phyloP scores from a whole-genome alignment of 192 early-diverging fungal genomes.

The Coemansia sp. region DNA sequence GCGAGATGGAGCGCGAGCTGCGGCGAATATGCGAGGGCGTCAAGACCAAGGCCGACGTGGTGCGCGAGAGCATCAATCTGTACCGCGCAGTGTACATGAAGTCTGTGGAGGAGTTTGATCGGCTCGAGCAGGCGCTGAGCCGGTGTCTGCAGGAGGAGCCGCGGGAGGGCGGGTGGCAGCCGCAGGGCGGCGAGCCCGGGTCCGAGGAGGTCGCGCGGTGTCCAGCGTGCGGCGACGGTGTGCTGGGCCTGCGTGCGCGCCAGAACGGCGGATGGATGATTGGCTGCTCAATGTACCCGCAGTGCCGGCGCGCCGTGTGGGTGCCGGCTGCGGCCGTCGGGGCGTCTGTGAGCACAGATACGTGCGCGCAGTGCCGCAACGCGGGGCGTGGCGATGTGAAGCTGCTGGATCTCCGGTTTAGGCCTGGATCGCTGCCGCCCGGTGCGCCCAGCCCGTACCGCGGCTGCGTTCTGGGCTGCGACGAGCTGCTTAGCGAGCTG shows the following conservation, averaged over 20 bases:
- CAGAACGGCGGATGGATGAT: constrained; percentile 27
- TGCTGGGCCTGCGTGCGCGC: constrained; percentile 5
- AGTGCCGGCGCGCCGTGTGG: constrained; percentile 47
- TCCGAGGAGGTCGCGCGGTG: constrained; percentile 30
- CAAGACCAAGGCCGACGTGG: constrained; percentile 64
- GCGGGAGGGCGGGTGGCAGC: constrained; percentile 9
- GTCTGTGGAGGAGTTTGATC: constrained; percentile 48
- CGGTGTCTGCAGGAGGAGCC: constrained; percentile 32
- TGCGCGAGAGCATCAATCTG: constrained; percentile 62
- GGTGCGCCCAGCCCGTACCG: constrained; percentile 17
- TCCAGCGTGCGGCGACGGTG: constrained; percentile 12
- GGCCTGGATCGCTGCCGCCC: constrained; percentile 33
- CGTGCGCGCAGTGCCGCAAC: constrained; percentile 25
- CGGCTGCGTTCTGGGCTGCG: constrained; percentile 43
- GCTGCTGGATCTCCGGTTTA: constrained; percentile 34
- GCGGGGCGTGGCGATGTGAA: constrained; percentile 11
- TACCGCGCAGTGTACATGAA: constrained; percentile 72
- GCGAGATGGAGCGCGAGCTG: constrained; percentile 81
- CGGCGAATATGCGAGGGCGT: constrained; percentile 68
- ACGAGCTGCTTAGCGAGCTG: constrained; percentile 47
- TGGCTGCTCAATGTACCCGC: constrained; percentile 52
- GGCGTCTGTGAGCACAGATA: constrained; percentile 9
- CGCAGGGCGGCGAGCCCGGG: not conserved
- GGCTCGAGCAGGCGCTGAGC: constrained; percentile 50
- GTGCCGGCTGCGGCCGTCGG: constrained; percentile 28